These are phyloP conservation scores for Chaetomium strumarium DNA, from an alignment of 2,329 filamentous ascomycete genomes.

Conservation along the genomic window DNA sequence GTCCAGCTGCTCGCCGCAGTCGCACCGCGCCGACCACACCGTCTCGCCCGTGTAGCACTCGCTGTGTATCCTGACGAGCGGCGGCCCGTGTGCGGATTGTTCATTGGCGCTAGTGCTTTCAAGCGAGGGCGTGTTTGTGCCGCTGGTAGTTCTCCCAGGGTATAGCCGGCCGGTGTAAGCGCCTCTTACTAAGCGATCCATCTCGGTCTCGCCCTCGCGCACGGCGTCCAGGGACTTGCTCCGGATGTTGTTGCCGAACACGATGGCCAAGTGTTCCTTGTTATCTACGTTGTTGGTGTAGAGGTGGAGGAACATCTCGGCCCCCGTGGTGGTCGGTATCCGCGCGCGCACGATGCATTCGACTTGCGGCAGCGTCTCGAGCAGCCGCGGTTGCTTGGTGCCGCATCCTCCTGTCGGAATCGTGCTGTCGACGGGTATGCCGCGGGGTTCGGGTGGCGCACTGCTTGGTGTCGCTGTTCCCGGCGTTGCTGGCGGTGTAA, in stretches of 20 bases:
- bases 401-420: constrained; percentile 54
- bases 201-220: constrained; percentile 72
- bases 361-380: constrained; percentile 74
- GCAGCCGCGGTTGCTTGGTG: constrained; percentile 61
- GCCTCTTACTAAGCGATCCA: constrained; percentile 88
- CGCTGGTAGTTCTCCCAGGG: constrained; percentile 75
- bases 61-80: constrained; percentile 90
- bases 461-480: constrained; percentile 48
- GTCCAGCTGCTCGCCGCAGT: constrained; percentile 96
- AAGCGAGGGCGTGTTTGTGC: constrained; percentile 36
- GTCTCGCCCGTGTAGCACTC: constrained; percentile 99
- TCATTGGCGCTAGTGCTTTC: constrained; percentile 2
- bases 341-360: constrained; percentile 89
- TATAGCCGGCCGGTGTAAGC: constrained; percentile 86
- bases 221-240: constrained; percentile 64
- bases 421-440: constrained; percentile 56
- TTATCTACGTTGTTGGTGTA: constrained; percentile 90
- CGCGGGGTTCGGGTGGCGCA: constrained; percentile 35
- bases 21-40: constrained; percentile 94
- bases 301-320: constrained; percentile 94
- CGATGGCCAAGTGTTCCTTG: constrained; percentile 95
- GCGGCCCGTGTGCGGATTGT: constrained; percentile 35
- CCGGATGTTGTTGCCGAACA: constrained; percentile 84
- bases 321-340: constrained; percentile 85
- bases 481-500: constrained; percentile 65